Evolutionary conservation across 495 filamentous ascomycete species (phyloP).

Genomic region (Sporormia fimetaria): DNA sequence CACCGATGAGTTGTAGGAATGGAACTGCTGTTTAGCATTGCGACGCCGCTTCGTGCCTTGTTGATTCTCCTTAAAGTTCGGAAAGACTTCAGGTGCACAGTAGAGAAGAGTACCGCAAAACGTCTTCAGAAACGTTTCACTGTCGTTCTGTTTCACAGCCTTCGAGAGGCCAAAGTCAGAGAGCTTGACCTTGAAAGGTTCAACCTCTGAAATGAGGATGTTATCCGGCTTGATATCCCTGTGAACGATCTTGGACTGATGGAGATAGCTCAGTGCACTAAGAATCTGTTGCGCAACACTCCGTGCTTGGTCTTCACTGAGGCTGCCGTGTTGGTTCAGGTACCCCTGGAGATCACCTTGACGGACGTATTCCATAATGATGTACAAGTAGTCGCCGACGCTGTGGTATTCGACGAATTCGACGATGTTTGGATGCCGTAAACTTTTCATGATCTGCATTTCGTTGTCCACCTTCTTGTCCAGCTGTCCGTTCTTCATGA

Average conservation of each 20-base stretch:
- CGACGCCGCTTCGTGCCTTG: slow-evolving; percentile 42
- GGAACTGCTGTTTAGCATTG: slow-evolving; percentile 35
- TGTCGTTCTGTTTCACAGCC: slow-evolving; percentile 68
- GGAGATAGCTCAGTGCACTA: slow-evolving; percentile 74
- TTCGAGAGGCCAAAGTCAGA: slow-evolving; percentile 96
- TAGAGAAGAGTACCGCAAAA: slow-evolving; percentile 95
- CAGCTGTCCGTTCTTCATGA: slow-evolving; percentile 76
- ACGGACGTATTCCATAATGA: slow-evolving; percentile 92
- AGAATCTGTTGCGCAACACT: slow-evolving; percentile 66
- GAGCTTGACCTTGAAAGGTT: slow-evolving; percentile 74
- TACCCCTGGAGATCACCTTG: slow-evolving; percentile 73
- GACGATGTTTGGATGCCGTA: slow-evolving; percentile 84
- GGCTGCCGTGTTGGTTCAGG: slow-evolving; percentile 44
- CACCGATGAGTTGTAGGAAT: slow-evolving; percentile 68
- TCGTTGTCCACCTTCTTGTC: slow-evolving; percentile 87
- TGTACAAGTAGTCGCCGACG: slow-evolving; percentile 65
- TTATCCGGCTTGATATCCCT: slow-evolving; percentile 98
- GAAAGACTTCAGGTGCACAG: slow-evolving; percentile 92
- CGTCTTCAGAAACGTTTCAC: slow-evolving; percentile 84
- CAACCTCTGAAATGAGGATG: slow-evolving; percentile 62
- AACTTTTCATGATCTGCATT: slow-evolving; percentile 78
- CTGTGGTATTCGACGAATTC: slow-evolving; percentile 79
- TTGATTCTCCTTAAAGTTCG: slow-evolving; percentile 46
- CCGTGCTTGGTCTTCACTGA: slow-evolving; percentile 57
- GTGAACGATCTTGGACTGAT: slow-evolving; percentile 78